These are phyloP conservation scores for Penicillium steckii DNA, from an alignment of 495 filamentous ascomycete species.

Conservation along the genomic window DNA sequence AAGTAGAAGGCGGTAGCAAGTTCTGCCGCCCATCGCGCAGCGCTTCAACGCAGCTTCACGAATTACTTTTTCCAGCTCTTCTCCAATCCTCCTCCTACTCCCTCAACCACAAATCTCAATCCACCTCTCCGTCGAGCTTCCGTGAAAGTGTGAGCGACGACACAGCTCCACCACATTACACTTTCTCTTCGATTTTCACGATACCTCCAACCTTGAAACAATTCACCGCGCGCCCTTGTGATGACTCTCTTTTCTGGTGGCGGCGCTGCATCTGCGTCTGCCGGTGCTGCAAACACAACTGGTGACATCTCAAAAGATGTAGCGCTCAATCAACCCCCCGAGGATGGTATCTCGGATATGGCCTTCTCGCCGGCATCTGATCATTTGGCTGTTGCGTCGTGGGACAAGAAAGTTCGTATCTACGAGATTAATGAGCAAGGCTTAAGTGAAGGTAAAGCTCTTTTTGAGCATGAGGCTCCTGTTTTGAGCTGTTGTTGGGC, in stretches of 20 bases:
- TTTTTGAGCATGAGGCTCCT: slow-evolving; percentile 74
- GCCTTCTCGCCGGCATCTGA: slow-evolving; percentile 76
- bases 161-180: not conserved
- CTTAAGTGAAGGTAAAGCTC: slow-evolving; percentile 71
- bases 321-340: slow-evolving; percentile 68
- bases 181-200: not conserved
- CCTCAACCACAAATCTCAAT: not conserved
- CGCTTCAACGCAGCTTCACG: not conserved
- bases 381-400: slow-evolving; percentile 80
- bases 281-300: slow-evolving; percentile 63
- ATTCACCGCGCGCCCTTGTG: slow-evolving; percentile 16
- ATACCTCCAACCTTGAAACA: not conserved
- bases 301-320: slow-evolving; percentile 93
- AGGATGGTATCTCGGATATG: slow-evolving; percentile 84
- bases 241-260: slow-evolving; percentile 63
- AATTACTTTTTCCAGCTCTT: slow-evolving; percentile 4
- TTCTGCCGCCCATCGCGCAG: not conserved
- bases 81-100: not conserved
- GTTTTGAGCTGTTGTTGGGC: slow-evolving; percentile 81
- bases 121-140: not conserved
- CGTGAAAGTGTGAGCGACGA: not conserved
- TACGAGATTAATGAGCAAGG: slow-evolving; percentile 78
- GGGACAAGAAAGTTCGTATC: slow-evolving; percentile 93
- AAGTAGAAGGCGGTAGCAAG: not conserved
- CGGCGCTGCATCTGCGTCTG: slow-evolving; percentile 40